Evolutionary conservation across 108 stramenopile species (phyloP).

Genomic region (Ochromonas danica): DNA sequence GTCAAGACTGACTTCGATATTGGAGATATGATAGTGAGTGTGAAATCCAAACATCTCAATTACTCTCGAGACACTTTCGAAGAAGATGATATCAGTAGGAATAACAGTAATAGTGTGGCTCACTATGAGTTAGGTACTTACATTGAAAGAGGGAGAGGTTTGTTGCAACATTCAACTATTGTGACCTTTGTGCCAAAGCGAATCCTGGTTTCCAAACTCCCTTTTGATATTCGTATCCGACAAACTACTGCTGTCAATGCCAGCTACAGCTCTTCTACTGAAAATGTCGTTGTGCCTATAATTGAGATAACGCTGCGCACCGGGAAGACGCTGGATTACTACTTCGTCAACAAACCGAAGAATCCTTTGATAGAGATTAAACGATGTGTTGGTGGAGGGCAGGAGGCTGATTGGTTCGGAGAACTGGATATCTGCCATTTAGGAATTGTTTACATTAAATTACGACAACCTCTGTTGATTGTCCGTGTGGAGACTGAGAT

Average conservation of each 20-base stretch:
- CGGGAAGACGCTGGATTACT: neutral
- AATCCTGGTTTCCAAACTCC: neutral
- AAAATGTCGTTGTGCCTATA: neutral
- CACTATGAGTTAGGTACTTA: neutral
- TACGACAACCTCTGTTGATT: constrained; percentile 1
- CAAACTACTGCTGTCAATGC: neutral
- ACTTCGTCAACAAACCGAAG: neutral
- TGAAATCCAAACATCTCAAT: neutral
- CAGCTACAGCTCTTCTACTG: neutral
- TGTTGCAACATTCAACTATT: neutral
- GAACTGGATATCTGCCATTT: neutral
- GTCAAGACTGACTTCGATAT: constrained; percentile 4
- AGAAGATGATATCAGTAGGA: too few relatives aligned
- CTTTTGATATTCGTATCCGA: neutral
- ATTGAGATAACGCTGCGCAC: too few relatives aligned
- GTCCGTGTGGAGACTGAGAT: neutral
- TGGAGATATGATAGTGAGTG: neutral
- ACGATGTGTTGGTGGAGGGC: neutral
- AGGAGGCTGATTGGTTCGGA: constrained; percentile 5
- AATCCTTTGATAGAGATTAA: neutral
- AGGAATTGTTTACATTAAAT: neutral
- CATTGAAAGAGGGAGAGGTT: constrained; percentile 10
- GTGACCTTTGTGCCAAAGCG: constrained; percentile 18
- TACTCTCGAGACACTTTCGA: too few relatives aligned
- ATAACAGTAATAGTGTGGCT: neutral